Conservation (phyloP, 2,329 filamentous ascomycete species). For the Ophiostoma sp. region DNA sequence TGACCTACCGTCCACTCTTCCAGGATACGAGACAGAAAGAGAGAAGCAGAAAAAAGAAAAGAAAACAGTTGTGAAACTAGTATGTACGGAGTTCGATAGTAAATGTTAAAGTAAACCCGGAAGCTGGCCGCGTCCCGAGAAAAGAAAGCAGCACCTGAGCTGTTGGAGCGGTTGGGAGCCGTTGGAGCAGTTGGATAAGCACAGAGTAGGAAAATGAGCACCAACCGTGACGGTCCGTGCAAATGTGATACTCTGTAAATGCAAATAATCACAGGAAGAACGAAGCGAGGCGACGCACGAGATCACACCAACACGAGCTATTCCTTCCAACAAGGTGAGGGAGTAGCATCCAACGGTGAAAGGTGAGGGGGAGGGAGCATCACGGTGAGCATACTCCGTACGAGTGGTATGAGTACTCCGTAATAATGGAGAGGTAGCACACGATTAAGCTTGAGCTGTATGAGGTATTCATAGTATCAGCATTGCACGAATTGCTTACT, state of each 20-base stretch:
- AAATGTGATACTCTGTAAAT: not conserved
- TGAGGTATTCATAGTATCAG: not conserved
- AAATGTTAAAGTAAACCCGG: not conserved
- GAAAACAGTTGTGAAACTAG: not conserved
- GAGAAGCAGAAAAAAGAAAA: not conserved
- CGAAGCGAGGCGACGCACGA: not conserved
- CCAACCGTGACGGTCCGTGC: not conserved
- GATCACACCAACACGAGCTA: not conserved
- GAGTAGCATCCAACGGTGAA: slow-evolving; percentile 3
- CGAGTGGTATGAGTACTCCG: not conserved
- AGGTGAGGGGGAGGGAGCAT: not conserved
- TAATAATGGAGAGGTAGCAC: not conserved
- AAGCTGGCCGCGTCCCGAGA: not conserved
- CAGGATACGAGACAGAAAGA: not conserved
- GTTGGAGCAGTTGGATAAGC: slow-evolving; percentile 1
- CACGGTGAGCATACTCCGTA: not conserved
- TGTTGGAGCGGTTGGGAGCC: not conserved
- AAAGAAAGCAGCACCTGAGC: not conserved
- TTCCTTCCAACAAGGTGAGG: not conserved
- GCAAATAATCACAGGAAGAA: not conserved
- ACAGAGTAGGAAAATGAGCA: not conserved
- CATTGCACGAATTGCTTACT: not conserved
- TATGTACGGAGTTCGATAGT: not conserved
- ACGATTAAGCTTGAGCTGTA: not conserved
- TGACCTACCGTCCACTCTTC: not conserved